Evolutionary conservation across 208 protist species (phyloP).

Genomic region (Crithidia brevicula): DNA sequence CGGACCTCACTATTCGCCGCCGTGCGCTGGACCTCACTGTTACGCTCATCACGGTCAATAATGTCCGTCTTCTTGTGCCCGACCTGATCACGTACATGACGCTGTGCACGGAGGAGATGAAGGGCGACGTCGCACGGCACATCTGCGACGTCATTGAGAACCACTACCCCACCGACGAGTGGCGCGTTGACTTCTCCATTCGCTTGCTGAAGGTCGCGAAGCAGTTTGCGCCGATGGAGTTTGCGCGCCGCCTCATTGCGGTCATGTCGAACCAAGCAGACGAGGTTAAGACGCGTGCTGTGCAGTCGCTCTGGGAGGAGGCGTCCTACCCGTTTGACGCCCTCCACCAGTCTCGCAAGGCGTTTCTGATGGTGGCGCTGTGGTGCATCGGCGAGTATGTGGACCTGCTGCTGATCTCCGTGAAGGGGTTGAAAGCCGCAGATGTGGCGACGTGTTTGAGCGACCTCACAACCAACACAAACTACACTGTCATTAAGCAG

Average conservation of each 20-base stretch:
- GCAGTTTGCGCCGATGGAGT: slow-evolving; percentile 67
- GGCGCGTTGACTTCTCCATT: slow-evolving; percentile 97
- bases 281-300: slow-evolving; percentile 90
- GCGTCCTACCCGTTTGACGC: slow-evolving; percentile 76
- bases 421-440: slow-evolving; percentile 28
- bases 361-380: slow-evolving; percentile 92
- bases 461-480: slow-evolving; percentile 78
- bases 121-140: slow-evolving; percentile 92
- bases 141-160: slow-evolving; percentile 93
- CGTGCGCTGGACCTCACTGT: slow-evolving; percentile 97
- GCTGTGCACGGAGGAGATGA: slow-evolving; percentile 94
- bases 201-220: slow-evolving; percentile 88
- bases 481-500: slow-evolving; percentile 80
- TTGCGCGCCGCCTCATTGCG: slow-evolving; percentile 86
- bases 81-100: slow-evolving; percentile 96
- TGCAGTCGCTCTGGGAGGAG: slow-evolving; percentile 91
- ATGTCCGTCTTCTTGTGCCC: slow-evolving; percentile 94
- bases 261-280: slow-evolving; percentile 85
- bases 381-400: slow-evolving; percentile 98
- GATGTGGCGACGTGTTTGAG: slow-evolving; percentile 68
- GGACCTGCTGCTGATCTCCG: slow-evolving; percentile 74
- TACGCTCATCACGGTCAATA: slow-evolving; percentile 94
- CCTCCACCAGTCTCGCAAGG: slow-evolving; percentile 76
- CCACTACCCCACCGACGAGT: slow-evolving; percentile 94
- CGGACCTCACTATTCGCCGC: slow-evolving; percentile 97